Conservation (phyloP, 192 early-diverging fungal genomes). For the Rhizophagus clarus region DNA sequence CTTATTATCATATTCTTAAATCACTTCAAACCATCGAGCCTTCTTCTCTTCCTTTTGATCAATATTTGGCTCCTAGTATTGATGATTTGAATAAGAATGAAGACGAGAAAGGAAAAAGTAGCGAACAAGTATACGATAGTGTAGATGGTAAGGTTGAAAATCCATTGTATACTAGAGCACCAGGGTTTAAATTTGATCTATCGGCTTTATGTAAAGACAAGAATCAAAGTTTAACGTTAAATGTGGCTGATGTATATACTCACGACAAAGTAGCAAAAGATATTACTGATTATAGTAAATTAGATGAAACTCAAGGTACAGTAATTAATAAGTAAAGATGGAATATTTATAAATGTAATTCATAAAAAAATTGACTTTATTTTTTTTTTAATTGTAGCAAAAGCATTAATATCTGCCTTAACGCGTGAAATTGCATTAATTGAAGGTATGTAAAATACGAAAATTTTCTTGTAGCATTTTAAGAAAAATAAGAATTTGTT, state of each 20-base stretch:
- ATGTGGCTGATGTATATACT: conserved; percentile 6
- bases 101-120: no score
- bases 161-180: conserved; percentile 44
- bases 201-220: conserved; percentile 20
- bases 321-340: no score
- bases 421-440: conserved; percentile 54
- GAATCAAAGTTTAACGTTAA: conserved; percentile 18
- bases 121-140: no score
- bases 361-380: no score
- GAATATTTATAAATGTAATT: no score
- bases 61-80: conserved; percentile 39
- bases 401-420: conserved; percentile 51
- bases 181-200: conserved; percentile 37
- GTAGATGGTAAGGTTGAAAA: conserved; percentile 23
- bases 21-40: conserved; percentile 40
- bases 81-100: not conserved
- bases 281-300: conserved; percentile 29
- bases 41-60: conserved; percentile 39
- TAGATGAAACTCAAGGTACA: conserved; percentile 57
- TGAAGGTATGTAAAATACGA: conserved; percentile 43
- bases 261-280: not conserved
- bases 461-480: no score
- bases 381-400: conserved; percentile 5
- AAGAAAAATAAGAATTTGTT: no score
- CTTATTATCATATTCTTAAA: conserved; percentile 41